Base-by-base conservation (phyloP, 2,329 filamentous ascomycete genomes). In the Penicillium rolfsii region DNA sequence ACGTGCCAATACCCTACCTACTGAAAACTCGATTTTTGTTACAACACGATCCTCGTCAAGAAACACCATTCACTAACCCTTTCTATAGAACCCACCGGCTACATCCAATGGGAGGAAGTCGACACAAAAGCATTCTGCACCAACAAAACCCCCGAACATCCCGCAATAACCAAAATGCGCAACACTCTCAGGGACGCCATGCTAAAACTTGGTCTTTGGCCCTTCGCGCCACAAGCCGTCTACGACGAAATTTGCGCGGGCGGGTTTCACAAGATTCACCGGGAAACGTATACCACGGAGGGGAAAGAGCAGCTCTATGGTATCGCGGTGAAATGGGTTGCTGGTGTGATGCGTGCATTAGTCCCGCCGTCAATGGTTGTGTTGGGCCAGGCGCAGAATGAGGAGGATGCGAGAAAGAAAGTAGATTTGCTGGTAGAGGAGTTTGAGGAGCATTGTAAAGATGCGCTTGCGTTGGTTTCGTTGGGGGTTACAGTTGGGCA, bases 71-170 rank as follows among this genome's bases (percentile, higher is more conserved):
- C 2, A 4, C 45, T 46, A 12, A 49, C 16, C n/a, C 50, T 36
- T 11, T 14, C 30, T 1, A 14, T 33, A 72, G 70, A 66, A 59
- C 67, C 65, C 14, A 67, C 64, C 28, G 71, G 71, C 33, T 65
- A 70, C 59, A 62, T 73, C 49, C 71, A 71, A 61, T 73, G 71
- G 71, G 69, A 70, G 57, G 71, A 73, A 46, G 57, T 68, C 24
- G 65, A 71, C 62, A 36, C 59, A 16, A 61, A 55, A 1, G 57
- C 61, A 8, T 69, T 68, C 61, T 55, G 58, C 38, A 71, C 64
- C 1, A 54, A 62, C 14, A 41, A 57, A 3, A 11, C 52, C 1
- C 59, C 67, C 22, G 60, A 66, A 36, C 55, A 19, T 12, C 52
- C 58, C 4, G 49, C 50, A 8, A 48, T 67, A 26, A 49, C 40